phyloP scores from a whole-genome alignment of 179 eudicot genomes.

The Vitellaria paradoxa region DNA sequence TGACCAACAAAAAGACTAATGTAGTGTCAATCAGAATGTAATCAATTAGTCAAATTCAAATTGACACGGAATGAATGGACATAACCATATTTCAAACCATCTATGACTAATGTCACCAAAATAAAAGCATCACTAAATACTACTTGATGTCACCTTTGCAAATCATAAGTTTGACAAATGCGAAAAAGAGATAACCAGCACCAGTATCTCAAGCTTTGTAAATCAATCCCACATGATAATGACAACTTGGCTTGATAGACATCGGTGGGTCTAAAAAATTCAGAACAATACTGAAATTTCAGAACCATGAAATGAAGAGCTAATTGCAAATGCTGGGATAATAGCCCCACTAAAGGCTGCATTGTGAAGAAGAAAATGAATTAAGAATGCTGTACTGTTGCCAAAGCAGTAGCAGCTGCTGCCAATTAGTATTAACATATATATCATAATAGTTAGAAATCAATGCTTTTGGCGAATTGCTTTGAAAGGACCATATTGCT shows the following conservation, averaged over 20 bases:
- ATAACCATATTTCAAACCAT: background rate
- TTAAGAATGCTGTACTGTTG: background rate
- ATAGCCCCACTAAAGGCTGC: background rate
- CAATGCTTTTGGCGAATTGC: background rate
- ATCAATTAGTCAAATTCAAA: too few relatives aligned
- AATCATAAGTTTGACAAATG: background rate
- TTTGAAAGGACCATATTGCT: background rate
- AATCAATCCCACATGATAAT: background rate
- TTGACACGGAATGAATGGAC: background rate
- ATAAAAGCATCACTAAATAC: background rate
- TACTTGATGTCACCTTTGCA: background rate
- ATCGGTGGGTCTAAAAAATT: background rate
- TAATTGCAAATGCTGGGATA: background rate
- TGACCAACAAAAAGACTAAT: background rate
- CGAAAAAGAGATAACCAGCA: background rate
- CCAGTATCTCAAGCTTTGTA: conserved; percentile 3
- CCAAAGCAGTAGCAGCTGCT: conserved; percentile 3
- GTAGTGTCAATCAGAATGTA: background rate
- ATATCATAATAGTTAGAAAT: too few relatives aligned
- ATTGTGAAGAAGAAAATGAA: background rate
- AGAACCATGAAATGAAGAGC: background rate
- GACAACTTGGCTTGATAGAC: background rate
- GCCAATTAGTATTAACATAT: background rate
- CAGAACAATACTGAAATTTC: background rate
- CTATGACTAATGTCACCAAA: background rate